A percentile compares a stretch with the other conserved stretches of the same genome.
These are phyloP conservation scores for Fusarium sterilihyphosum DNA, from an alignment of 2,329 filamentous ascomycete genomes.

Conservation along the genomic window DNA sequence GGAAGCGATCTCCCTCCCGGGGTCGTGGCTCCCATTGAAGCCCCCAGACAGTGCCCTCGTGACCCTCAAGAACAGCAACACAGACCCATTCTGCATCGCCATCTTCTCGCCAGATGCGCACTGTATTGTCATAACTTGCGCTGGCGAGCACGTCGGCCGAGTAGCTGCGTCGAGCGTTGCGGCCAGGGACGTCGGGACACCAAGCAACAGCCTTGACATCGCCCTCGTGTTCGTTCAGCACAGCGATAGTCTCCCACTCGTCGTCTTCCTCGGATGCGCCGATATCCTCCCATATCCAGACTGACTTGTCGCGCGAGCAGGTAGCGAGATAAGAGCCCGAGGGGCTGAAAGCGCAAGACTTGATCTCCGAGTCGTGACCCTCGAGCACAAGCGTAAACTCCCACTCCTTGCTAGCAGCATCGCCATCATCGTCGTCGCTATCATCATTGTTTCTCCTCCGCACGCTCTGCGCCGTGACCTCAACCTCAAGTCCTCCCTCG, in stretches of 20 bases:
- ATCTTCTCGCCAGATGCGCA: slow-evolving; percentile 90
- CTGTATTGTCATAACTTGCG: slow-evolving; percentile 93
- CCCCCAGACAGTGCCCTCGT: slow-evolving; percentile 89
- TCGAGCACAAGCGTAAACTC: slow-evolving; percentile 92
- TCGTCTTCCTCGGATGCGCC: slow-evolving; percentile 78
- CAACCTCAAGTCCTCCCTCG: slow-evolving; percentile 52
- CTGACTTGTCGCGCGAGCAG: slow-evolving; percentile 89
- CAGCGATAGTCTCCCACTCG: slow-evolving; percentile 96
- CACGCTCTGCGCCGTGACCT: slow-evolving; percentile 49
- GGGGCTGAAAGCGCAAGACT: slow-evolving; percentile 79
- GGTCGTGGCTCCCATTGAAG: slow-evolving; percentile 73
- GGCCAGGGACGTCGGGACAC: slow-evolving; percentile 76
- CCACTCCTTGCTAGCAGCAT: slow-evolving; percentile 83
- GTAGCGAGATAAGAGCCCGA: slow-evolving; percentile 85
- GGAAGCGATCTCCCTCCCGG: slow-evolving; percentile 54
- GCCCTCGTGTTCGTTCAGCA: slow-evolving; percentile 91
- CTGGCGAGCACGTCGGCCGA: slow-evolving; percentile 81
- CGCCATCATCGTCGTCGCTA: slow-evolving; percentile 48
- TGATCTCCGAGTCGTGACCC: slow-evolving; percentile 94
- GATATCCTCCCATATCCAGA: slow-evolving; percentile 99
- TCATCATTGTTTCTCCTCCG: slow-evolving; percentile 33
- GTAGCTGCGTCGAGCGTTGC: slow-evolving; percentile 58
- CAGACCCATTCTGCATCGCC: slow-evolving; percentile 91
- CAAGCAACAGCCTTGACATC: slow-evolving; percentile 96
- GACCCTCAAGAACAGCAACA: slow-evolving; percentile 81